Evolutionary conservation across 805 yeast species (phyloP).

Genomic region (Candida boleticola): DNA sequence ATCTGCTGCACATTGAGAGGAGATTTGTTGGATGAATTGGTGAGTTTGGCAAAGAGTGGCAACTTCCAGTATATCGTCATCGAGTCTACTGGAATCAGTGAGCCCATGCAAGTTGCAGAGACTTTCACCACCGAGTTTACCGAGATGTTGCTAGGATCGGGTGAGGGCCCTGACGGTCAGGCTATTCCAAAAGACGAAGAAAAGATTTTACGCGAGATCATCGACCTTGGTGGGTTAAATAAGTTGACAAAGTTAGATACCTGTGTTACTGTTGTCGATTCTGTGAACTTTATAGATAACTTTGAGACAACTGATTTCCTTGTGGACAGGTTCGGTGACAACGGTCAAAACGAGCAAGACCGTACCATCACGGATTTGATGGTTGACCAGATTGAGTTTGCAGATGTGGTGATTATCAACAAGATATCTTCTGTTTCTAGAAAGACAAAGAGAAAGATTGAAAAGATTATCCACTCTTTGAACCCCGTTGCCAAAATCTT

Average conservation of each 20-base stretch:
- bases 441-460: slow-evolving; percentile 24
- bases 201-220: slow-evolving; percentile 20
- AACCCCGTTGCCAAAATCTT: slow-evolving; percentile 44
- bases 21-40: slow-evolving; percentile 44
- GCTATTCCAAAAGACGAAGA: slow-evolving; percentile 16
- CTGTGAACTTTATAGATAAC: slow-evolving; percentile 38
- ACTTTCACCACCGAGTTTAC: slow-evolving; percentile 45
- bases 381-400: slow-evolving; percentile 47
- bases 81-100: slow-evolving; percentile 48
- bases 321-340: slow-evolving; percentile 38
- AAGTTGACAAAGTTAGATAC: slow-evolving; percentile 41
- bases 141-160: slow-evolving; percentile 26
- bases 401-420: slow-evolving; percentile 44
- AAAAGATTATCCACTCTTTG: slow-evolving; percentile 29
- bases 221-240: slow-evolving; percentile 39
- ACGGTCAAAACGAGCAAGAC: slow-evolving; percentile 40
- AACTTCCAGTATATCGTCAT: slow-evolving; percentile 43
- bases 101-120: slow-evolving; percentile 52
- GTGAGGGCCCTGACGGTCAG: slow-evolving; percentile 8
- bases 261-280: slow-evolving; percentile 47
- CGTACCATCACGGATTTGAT: slow-evolving; percentile 44
- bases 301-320: slow-evolving; percentile 44
- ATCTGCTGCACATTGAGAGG: slow-evolving; percentile 49
- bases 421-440: slow-evolving; percentile 30
- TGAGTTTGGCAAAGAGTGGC: slow-evolving; percentile 29